These are phyloP conservation scores for Lipomyces orientalis DNA, from an alignment of 805 yeast species.

Conservation along the genomic window DNA sequence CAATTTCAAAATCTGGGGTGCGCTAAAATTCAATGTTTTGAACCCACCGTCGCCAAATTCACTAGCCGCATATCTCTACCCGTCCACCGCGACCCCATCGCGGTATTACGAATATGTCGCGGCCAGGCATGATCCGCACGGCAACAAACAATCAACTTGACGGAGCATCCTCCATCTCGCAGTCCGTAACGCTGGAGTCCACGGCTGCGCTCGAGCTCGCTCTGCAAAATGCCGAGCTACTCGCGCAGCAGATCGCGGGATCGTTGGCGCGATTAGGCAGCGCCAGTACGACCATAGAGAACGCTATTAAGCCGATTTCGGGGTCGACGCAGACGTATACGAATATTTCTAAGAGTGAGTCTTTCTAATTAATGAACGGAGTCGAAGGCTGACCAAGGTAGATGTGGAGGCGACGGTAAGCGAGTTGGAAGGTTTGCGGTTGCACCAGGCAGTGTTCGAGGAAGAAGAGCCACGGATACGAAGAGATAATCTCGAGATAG, in stretches of 20 bases:
- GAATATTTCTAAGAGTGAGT: slow-evolving; percentile 61
- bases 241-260: slow-evolving; percentile 60
- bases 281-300: slow-evolving; percentile 61
- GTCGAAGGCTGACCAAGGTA: slow-evolving; percentile 46
- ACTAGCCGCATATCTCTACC: too few species aligned
- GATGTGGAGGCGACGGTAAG: slow-evolving; percentile 31
- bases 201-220: slow-evolving; percentile 63
- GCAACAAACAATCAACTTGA: neutral
- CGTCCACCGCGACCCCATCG: too few species aligned
- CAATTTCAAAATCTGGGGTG: too few species aligned
- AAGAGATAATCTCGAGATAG: slow-evolving; percentile 39
- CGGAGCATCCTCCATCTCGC: slow-evolving; percentile 3
- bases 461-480: slow-evolving; percentile 36
- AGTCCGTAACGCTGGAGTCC: slow-evolving; percentile 1
- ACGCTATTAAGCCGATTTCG: slow-evolving; percentile 73
- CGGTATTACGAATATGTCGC: slow-evolving; percentile 15
- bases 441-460: slow-evolving; percentile 31
- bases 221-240: slow-evolving; percentile 60
- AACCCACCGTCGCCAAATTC: too few species aligned
- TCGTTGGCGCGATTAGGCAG: slow-evolving; percentile 61
- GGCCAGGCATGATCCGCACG: slow-evolving; percentile 12
- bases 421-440: slow-evolving; percentile 25
- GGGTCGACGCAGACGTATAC: slow-evolving; percentile 64
- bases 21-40: too few species aligned
- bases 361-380: slow-evolving; percentile 42